Percentiles rank a stretch among this genome's conserved stretches.
Evolutionary conservation across 1,284 basidiomycete species (phyloP).

Genomic region (Pyrrhoderma lamaoense): DNA sequence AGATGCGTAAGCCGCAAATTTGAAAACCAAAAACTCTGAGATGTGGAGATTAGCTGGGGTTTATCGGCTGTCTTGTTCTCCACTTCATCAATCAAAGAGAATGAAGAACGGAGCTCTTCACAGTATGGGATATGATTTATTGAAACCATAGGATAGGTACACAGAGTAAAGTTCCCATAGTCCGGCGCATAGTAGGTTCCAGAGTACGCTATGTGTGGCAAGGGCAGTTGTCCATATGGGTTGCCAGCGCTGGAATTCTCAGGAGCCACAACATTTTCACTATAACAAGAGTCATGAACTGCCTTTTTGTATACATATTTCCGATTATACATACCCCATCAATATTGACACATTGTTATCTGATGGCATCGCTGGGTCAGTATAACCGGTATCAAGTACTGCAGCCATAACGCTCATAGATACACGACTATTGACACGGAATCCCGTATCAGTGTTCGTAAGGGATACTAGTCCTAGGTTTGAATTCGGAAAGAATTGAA

Average conservation of each 20-base stretch:
- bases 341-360: no score
- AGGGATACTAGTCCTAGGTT: conserved; percentile 27
- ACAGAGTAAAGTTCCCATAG: conserved; percentile 23
- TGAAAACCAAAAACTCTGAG: conserved; percentile 19
- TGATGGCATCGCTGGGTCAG: background rate
- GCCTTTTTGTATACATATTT: no score
- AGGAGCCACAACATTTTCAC: no score
- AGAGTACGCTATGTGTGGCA: conserved; percentile 19
- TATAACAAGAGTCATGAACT: no score
- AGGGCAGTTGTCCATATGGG: background rate
- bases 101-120: conserved; percentile 18
- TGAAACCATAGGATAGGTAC: conserved; percentile 7
- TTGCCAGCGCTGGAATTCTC: no score
- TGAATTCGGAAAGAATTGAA: conserved; percentile 26
- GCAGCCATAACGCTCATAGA: background rate
- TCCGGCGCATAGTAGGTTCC: conserved; percentile 22
- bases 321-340: no score
- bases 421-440: background rate
- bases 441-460: conserved; percentile 24
- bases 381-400: background rate
- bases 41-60: conserved; percentile 18
- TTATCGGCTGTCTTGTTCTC: conserved; percentile 2
- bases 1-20: conserved; percentile 21
- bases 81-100: conserved; percentile 16
- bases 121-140: conserved; percentile 19